Base-by-base conservation (phyloP, 306 rosid genomes). In the Vigna reflexopilosa region DNA sequence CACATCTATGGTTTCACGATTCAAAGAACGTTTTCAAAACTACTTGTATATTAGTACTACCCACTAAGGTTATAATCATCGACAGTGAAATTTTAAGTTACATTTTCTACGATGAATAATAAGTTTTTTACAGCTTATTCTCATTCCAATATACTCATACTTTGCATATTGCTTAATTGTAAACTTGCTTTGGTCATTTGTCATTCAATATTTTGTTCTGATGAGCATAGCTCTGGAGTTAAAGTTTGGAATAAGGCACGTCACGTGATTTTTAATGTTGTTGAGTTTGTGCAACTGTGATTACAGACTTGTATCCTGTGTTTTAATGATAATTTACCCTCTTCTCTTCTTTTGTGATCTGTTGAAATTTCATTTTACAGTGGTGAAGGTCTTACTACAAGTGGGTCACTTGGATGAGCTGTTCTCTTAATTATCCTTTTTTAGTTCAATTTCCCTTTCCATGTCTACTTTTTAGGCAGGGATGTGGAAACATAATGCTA, bases 221-320 rank as follows among this genome's bases (percentile, higher is more conserved):
- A 40, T 24, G 10, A 62, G 38, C 11, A 36, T 32, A 48, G 50
- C 32, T 57, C 22, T 45, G 16, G 48, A 9, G 68, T 58, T 44
- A 11, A n/a, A 73, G 11, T 66, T 36, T 22, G 51, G 38, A 56
- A 67, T 24, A 28, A 66, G 74, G 24, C 73, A 62, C 66, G 51
- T 65, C 28, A 63, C 67, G 28, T 24, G 28, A 24, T 2, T 1
- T 24, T 42, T 20, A 5, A 8, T 20, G 36, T 47, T 59, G 19
- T 49, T 79, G 65, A 50, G 65, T 24, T 38, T 79, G 34, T 62
- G 22, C 7, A 32, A 34, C 7, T 64, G 56, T 70, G 64, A n/a
- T 49, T 26, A 12, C 20, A 20, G 2, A 30, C 28, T 9, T 40
- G n/a, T 28, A 69, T 52, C 54, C 9, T 0, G 47, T 66, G 28